Evolutionary conservation across 345 rosid genomes (phyloP), one percentile per base, ranked within the genome.

Genomic region (Cardiospermum halicacabum): DNA sequence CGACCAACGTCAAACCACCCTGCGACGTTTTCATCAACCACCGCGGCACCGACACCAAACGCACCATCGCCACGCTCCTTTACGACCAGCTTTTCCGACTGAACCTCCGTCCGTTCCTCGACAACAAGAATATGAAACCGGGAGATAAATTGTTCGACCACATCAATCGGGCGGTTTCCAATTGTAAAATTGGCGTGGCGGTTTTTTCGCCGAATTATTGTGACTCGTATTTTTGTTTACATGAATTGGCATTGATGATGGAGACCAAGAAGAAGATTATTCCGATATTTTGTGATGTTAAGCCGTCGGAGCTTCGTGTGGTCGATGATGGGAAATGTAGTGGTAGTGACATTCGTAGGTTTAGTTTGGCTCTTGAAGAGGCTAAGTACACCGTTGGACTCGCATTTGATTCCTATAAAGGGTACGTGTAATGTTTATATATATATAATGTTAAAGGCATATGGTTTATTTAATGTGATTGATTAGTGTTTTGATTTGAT

Each of bases 1-100:
- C 70, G 68, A 0, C 59, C 53, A 15, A 8, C n/a, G n/a, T 47
- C 1, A 64, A 65, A 51, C 75, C 73, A 0, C n/a, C n/a, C n/a
- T 78, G 77, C 12, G 86, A 88, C 26, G 89, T 88, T 60, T 85
- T 88, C 84, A 82, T 88, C 19, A 88, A 88, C 59, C 96, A 85
- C 48, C 75, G 96, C 66, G 84, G 96, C 7, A 16, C 74, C 11
- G 96, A 86, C 79, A 86, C 96, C 1, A 86, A 86, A 75, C 73
- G 78, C 49, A 86, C 79, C 18, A 75, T 86, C 0, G 88, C 69
- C 3, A 72, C 81, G 22, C 72, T 89, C 77, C 85, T 89, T 19
- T 89, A 89, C 42, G 87, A 89, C 62, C 67, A 78, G 15, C 87
- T 89, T 11, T 64, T 56, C 15, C 22, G 79, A 51, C 36, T 67